These are phyloP conservation scores for Rubia balearica DNA, from an alignment of 305 asterid species.

Conservation along the genomic window DNA sequence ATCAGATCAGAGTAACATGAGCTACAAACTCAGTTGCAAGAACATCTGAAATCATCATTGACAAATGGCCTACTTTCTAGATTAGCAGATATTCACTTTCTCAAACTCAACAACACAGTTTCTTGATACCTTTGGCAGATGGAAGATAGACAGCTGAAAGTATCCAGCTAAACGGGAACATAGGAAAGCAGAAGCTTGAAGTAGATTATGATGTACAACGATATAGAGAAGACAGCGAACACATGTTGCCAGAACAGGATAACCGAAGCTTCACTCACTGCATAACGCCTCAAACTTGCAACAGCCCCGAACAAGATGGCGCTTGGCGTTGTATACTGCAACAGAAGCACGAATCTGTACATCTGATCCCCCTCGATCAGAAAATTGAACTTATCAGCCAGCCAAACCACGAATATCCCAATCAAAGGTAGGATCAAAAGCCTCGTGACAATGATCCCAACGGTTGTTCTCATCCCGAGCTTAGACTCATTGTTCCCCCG, in stretches of 20 bases:
- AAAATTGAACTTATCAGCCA: conserved; percentile 50
- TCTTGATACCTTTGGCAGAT: background rate
- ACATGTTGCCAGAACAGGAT: conserved; percentile 88
- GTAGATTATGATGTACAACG: conserved; percentile 51
- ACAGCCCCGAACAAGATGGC: conserved; percentile 87
- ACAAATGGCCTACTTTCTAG: background rate
- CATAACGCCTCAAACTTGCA: conserved; percentile 84
- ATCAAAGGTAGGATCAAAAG: conserved; percentile 64
- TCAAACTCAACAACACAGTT: background rate
- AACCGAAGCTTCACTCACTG: conserved; percentile 81
- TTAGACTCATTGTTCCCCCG: conserved; percentile 72
- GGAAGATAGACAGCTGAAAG: background rate
- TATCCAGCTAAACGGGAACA: conserved; percentile 25
- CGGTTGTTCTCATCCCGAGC: conserved; percentile 69
- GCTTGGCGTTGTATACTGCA: conserved; percentile 83
- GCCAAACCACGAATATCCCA: conserved; percentile 52
- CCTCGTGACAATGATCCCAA: conserved; percentile 62
- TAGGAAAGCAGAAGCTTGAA: conserved; percentile 50
- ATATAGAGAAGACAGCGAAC: conserved; percentile 55
- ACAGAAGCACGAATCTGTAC: conserved; percentile 68
- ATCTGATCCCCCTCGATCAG: conserved; percentile 55
- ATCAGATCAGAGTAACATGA: background rate
- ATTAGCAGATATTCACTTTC: background rate
- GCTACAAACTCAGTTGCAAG: background rate
- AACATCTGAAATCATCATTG: background rate